A percentile compares a stretch with the other conserved stretches of the same genome.
Conservation (phyloP, 768 basidiomycete species). For the Lactarius psammicola region DNA sequence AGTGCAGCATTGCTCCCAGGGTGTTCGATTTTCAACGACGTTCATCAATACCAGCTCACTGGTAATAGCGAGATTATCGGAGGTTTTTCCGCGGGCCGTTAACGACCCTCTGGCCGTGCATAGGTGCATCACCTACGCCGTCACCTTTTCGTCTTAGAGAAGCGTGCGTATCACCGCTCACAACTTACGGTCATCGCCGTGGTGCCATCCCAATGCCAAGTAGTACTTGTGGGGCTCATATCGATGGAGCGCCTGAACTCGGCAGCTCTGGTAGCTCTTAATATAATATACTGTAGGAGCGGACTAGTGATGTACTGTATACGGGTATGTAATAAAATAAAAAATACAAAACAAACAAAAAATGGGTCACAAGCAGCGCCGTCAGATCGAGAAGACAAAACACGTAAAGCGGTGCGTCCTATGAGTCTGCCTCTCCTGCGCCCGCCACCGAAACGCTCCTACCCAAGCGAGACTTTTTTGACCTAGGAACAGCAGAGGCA, state of each 20-base stretch:
- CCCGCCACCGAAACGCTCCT: conserved; percentile 23
- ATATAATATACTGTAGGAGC: neutral
- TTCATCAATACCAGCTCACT: neutral
- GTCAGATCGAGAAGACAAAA: neutral
- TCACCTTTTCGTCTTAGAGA: too few relatives aligned
- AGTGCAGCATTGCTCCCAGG: neutral
- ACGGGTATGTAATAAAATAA: neutral
- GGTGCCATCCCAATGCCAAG: too few relatives aligned
- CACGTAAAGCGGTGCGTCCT: conserved; percentile 6
- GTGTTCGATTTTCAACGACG: neutral
- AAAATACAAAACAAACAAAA: neutral
- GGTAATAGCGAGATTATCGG: neutral
- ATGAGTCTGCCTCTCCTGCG: conserved; percentile 12
- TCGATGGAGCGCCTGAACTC: neutral
- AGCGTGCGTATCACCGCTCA: too few relatives aligned
- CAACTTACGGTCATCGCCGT: too few relatives aligned
- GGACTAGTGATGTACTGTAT: neutral
- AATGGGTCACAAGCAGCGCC: neutral
- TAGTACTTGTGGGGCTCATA: neutral
- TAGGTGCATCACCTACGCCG: too few relatives aligned
- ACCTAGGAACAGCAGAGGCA: conserved; percentile 8
- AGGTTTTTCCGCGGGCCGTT: neutral
- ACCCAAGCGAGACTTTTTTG: conserved; percentile 26
- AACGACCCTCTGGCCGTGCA: neutral
- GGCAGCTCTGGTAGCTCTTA: neutral